Percentiles rank a stretch among this genome's conserved stretches.
Conservation (phyloP, 1,284 basidiomycete species). For the Cutaneotrichosporon cavernicola region DNA sequence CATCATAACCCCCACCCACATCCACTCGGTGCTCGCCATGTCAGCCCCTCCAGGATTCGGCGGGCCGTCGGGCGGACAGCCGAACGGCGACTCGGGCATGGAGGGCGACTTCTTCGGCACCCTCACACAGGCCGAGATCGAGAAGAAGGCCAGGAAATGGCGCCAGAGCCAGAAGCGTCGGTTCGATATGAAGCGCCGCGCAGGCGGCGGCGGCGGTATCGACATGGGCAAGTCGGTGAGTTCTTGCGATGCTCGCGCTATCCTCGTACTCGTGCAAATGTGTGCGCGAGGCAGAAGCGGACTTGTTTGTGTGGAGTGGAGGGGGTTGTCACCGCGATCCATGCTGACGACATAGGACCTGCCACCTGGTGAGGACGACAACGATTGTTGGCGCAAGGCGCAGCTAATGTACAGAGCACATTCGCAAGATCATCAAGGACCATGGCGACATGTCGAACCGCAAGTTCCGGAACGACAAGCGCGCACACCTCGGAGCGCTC, state of each 20-base stretch:
- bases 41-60: slow-evolving; percentile 52
- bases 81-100: slow-evolving; percentile 38
- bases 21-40: slow-evolving; percentile 30
- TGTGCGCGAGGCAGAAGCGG: neutral
- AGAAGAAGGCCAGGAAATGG: slow-evolving; percentile 55
- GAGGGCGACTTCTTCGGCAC: slow-evolving; percentile 51
- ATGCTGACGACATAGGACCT: slow-evolving; percentile 40
- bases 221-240: slow-evolving; percentile 54
- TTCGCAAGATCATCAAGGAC: slow-evolving; percentile 96
- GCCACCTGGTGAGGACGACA: slow-evolving; percentile 39
- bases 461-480: slow-evolving; percentile 98
- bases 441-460: slow-evolving; percentile 96
- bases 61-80: slow-evolving; percentile 24
- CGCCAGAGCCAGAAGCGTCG: slow-evolving; percentile 48
- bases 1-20: slow-evolving; percentile 9
- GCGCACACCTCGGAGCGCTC: slow-evolving; percentile 94
- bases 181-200: slow-evolving; percentile 51
- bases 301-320: slow-evolving; percentile 2
- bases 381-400: neutral
- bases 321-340: slow-evolving; percentile 3
- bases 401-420: slow-evolving; percentile 67
- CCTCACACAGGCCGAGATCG: slow-evolving; percentile 51
- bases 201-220: slow-evolving; percentile 51
- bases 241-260: slow-evolving; percentile 6
- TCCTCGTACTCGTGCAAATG: neutral